Evolutionary conservation across 495 filamentous ascomycete species (phyloP), one percentile per base, ranked within the genome.

Genomic region (Penicillium samsonianum): DNA sequence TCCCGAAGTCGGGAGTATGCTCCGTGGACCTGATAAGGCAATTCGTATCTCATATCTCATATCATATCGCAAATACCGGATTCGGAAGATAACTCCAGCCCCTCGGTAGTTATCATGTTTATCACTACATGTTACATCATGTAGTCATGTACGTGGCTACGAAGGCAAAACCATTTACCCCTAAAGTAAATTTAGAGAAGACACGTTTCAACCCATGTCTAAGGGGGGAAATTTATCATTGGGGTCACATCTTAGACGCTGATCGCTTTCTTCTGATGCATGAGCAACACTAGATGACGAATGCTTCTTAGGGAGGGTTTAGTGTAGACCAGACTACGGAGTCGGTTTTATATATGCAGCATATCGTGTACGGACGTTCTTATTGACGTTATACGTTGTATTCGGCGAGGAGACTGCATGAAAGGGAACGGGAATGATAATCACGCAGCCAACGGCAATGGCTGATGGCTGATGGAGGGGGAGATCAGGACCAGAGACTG

Each of bases 391-490:
- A 41, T 42, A 41, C 23, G 14, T 17, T 23, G 37, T 9, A 26
- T n/a, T 19, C 25, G 20, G 40, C 14, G 22, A 46, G 19, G 35
- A 51, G 23, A 14, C 35, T 52, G 37, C 37, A 52, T 52, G 23
- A 41, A 40, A 28, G 20, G 17, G 37, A 40, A 41, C n/a, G 23
- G 20, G 6, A 17, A 52, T 41, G 37, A 40, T 38, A 26, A 41
- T 28, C 25, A 20, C 16, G 16, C 11, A 28, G 25, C 44, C n/a
- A 52, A 17, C 16, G 12, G n/a, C 52, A 40, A 57, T 42, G 41
- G 31, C 49, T 30, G 50, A 42, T 42, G 41, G 20, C 44, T 30
- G 50, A 45, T 58, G 57, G 57, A 58, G 53, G 62, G 62, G 37
- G 52, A 52, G 56, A 62, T 58, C 59, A 35, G 14, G 43, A 50